Percentiles rank a stretch among this genome's conserved stretches.
These are phyloP conservation scores for Solanum stenotomum DNA, from an alignment of 257 asterid species.

Conservation along the genomic window DNA sequence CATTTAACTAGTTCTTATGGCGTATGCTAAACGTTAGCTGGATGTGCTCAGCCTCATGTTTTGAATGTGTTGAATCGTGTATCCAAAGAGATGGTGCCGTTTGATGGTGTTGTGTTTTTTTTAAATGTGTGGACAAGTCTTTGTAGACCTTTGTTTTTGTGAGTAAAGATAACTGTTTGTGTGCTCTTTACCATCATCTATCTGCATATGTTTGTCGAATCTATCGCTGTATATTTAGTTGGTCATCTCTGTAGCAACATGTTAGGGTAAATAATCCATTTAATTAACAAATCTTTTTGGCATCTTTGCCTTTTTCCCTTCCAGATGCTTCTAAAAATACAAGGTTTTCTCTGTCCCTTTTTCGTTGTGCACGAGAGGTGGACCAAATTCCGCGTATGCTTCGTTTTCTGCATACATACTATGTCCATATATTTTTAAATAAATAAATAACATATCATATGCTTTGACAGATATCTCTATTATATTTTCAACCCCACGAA, in stretches of 20 bases:
- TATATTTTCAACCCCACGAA: not conserved
- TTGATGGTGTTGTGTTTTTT: not conserved
- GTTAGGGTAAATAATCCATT: not conserved
- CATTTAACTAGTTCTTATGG: conserved; percentile 19
- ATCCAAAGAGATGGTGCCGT: not conserved
- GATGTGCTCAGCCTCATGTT: not conserved
- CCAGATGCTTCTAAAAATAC: not conserved
- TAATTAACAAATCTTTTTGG: not conserved
- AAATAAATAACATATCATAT: not conserved
- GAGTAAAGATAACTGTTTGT: not conserved
- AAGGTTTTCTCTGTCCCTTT: not conserved
- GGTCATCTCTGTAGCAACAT: not conserved
- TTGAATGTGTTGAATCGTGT: not conserved
- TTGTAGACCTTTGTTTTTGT: not conserved
- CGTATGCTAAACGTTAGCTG: not conserved
- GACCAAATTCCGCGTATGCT: not conserved
- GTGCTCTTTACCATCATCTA: not conserved
- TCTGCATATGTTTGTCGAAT: not conserved
- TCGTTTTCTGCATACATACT: not conserved
- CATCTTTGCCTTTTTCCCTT: not conserved
- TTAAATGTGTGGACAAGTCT: not conserved
- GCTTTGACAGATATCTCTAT: not conserved
- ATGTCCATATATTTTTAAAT: not conserved
- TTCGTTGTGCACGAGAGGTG: not conserved
- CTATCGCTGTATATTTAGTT: not conserved